A percentile compares a stretch with the other conserved stretches of the same genome.
These are phyloP conservation scores for Erythrophleum ivorense DNA, from an alignment of 331 rosid genomes.

Conservation along the genomic window DNA sequence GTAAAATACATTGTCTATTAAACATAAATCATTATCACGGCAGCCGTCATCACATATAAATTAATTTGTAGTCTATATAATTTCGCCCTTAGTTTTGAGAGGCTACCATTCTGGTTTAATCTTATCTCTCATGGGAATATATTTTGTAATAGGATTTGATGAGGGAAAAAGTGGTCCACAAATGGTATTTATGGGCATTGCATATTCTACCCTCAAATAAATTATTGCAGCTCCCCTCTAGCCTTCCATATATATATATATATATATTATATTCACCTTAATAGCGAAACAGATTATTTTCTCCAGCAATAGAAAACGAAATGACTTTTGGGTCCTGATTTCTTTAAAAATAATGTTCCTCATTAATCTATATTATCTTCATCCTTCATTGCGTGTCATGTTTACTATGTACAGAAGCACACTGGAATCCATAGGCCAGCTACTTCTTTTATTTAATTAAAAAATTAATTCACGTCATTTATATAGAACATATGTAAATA, in stretches of 20 bases:
- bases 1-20: too few relatives aligned
- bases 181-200: not conserved
- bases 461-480: not conserved
- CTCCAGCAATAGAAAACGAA: not conserved
- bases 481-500: too few relatives aligned
- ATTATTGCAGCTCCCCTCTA: conserved; percentile 5
- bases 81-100: too few relatives aligned
- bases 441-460: not conserved
- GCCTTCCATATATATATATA: not conserved
- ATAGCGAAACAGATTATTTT: not conserved
- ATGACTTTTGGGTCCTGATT: conserved; percentile 16
- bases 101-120: too few relatives aligned
- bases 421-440: conserved; percentile 36
- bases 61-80: not conserved
- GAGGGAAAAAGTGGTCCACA: conserved; percentile 10
- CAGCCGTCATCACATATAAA: not conserved
- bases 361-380: conserved; percentile 40
- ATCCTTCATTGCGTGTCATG: conserved; percentile 14
- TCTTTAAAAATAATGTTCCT: not conserved
- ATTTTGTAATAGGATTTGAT: not conserved
- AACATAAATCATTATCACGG: not conserved
- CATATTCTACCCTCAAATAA: not conserved
- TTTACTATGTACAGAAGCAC: conserved; percentile 25
- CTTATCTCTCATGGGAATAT: not conserved
- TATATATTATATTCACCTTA: conserved; percentile 23